Percentiles rank a stretch among this genome's conserved stretches.
Evolutionary conservation across 345 rosid genomes (phyloP).

Genomic region (Tarenaya hassleriana): DNA sequence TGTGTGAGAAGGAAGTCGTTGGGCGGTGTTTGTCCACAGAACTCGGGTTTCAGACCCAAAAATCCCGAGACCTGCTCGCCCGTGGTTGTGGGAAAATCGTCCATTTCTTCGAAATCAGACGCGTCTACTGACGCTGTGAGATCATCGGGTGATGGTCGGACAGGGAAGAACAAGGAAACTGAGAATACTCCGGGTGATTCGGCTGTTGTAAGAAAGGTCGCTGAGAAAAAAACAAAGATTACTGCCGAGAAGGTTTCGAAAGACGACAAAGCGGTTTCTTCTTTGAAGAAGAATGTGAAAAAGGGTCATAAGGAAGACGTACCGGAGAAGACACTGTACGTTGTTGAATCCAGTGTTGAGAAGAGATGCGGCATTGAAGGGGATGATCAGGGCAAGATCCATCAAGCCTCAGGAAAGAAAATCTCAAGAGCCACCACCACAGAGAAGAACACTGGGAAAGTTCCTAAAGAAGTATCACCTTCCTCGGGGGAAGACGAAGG

Average conservation of each 20-base stretch:
- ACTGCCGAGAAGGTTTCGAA: conserved; percentile 23
- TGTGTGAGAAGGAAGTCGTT: conserved; percentile 22
- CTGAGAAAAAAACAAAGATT: conserved; percentile 10
- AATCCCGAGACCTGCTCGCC: conserved; percentile 2
- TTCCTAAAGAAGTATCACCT: conserved; percentile 15
- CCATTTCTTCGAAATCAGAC: conserved; percentile 21
- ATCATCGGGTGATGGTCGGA: conserved; percentile 21
- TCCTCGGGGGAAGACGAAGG: conserved; percentile 13
- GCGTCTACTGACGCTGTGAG: conserved; percentile 10
- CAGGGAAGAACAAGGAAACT: conserved; percentile 17
- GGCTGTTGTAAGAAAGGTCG: conserved; percentile 20
- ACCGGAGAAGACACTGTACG: conserved; percentile 40
- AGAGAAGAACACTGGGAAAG: conserved; percentile 5
- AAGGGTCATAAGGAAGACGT: conserved; percentile 27
- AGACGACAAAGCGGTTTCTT: conserved; percentile 18
- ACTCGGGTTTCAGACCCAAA: conserved; percentile 17
- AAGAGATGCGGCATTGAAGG: conserved; percentile 4
- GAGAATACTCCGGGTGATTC: conserved; percentile 16
- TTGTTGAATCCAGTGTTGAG: conserved; percentile 34
- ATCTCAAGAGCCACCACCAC: conserved; percentile 17
- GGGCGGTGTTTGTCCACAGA: conserved; percentile 10
- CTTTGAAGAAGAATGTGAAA: conserved; percentile 20
- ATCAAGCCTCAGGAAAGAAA: conserved; percentile 25
- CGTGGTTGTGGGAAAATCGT: conserved; percentile 18
- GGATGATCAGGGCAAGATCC: conserved; percentile 10